Evolutionary conservation across 805 yeast species (phyloP).

Genomic region (Zygosaccharomyces bisporus): DNA sequence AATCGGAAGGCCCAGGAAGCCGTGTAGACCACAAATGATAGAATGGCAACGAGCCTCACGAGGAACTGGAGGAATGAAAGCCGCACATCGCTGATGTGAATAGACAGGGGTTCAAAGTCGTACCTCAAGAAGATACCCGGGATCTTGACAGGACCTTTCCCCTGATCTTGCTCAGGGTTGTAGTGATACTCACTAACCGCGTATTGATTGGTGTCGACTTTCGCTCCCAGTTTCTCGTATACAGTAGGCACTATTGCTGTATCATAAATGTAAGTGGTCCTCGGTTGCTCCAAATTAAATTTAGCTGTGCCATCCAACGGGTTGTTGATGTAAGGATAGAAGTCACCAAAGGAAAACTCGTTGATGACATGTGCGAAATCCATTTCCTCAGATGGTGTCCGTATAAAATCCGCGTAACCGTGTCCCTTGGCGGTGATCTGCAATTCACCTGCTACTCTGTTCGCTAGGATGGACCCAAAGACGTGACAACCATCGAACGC

Average conservation of each 20-base stretch:
- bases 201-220: conserved; percentile 80
- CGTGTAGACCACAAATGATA: conserved; percentile 74
- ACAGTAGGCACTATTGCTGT: conserved; percentile 81
- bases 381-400: conserved; percentile 48
- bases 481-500: conserved; percentile 68
- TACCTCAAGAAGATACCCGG: conserved; percentile 85
- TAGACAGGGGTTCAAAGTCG: conserved; percentile 82
- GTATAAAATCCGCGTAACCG: conserved; percentile 48
- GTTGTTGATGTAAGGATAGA: conserved; percentile 78
- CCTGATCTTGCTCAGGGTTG: conserved; percentile 15
- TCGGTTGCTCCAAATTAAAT: conserved; percentile 43
- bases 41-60: conserved; percentile 70
- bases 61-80: conserved; percentile 75
- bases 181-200: conserved; percentile 56
- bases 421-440: conserved; percentile 76
- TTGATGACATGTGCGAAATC: conserved; percentile 81
- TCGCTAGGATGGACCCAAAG: conserved; percentile 78
- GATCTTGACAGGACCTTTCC: conserved; percentile 28
- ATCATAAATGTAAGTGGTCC: conserved; percentile 58
- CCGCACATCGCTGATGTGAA: conserved; percentile 65
- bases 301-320: conserved; percentile 81
- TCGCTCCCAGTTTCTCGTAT: conserved; percentile 65
- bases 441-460: conserved; percentile 79
- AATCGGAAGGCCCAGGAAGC: conserved; percentile 62
- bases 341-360: conserved; percentile 88